These are phyloP conservation scores for Yarrowia phangngaensis DNA, from an alignment of 805 yeast genomes.

Conservation along the genomic window DNA sequence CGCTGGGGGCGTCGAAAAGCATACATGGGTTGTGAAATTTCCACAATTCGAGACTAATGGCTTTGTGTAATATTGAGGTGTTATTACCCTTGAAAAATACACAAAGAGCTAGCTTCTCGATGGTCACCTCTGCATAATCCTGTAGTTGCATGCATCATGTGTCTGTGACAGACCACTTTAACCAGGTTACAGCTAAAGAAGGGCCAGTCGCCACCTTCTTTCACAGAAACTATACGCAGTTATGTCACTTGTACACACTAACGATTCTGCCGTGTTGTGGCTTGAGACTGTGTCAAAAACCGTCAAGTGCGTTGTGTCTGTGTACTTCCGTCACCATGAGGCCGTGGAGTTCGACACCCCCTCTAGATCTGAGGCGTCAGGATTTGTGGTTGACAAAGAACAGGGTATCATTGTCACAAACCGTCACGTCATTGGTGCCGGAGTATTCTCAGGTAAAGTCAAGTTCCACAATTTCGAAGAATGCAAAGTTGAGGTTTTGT, in stretches of 20 bases:
- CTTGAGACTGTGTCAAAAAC: slow-evolving; percentile 74
- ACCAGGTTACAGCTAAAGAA: too few relatives aligned
- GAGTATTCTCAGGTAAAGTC: slow-evolving; percentile 87
- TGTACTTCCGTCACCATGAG: slow-evolving; percentile 79
- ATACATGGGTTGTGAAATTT: too few relatives aligned
- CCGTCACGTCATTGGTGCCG: slow-evolving; percentile 93
- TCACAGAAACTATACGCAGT: too few relatives aligned
- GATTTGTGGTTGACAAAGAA: slow-evolving; percentile 82
- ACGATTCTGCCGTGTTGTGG: slow-evolving; percentile 51
- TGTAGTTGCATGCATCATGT: too few relatives aligned
- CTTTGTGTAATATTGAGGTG: too few relatives aligned
- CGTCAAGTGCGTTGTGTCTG: slow-evolving; percentile 80
- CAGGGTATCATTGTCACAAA: slow-evolving; percentile 83
- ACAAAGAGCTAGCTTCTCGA: too few relatives aligned
- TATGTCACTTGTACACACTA: slow-evolving; percentile 2
- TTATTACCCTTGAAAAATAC: too few relatives aligned
- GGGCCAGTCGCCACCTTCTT: too few relatives aligned
- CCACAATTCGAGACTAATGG: too few relatives aligned
- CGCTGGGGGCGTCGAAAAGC: too few relatives aligned
- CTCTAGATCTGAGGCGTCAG: slow-evolving; percentile 77
- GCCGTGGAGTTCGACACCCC: slow-evolving; percentile 84
- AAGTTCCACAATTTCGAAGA: slow-evolving; percentile 94
- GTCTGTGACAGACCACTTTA: too few relatives aligned
- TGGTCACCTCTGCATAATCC: too few relatives aligned
- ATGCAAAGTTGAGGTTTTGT: slow-evolving; percentile 76